phyloP scores from a whole-genome alignment of 2,329 filamentous ascomycete genomes.

The Arthrobotrys musiformis region DNA sequence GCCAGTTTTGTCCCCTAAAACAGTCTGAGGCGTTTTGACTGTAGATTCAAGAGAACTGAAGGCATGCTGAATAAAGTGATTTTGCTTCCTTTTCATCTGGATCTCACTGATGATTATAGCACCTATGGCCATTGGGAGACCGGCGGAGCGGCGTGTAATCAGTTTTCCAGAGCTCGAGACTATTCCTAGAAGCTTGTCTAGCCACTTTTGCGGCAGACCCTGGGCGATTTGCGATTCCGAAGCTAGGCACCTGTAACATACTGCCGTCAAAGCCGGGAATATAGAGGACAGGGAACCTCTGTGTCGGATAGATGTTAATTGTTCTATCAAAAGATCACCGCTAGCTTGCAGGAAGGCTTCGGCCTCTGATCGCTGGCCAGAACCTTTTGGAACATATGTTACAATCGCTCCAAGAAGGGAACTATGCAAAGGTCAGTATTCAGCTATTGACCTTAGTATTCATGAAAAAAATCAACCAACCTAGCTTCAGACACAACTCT shows the following conservation, averaged over 20 bases:
- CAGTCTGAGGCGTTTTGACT: slow-evolving; percentile 58
- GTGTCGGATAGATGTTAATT: slow-evolving; percentile 84
- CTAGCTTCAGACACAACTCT: slow-evolving; percentile 93
- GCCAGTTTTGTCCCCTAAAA: slow-evolving; percentile 55
- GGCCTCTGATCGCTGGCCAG: slow-evolving; percentile 56
- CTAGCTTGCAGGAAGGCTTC: slow-evolving; percentile 71
- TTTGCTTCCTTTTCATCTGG: slow-evolving; percentile 65
- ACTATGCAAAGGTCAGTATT: slow-evolving; percentile 44
- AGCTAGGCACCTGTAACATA: slow-evolving; percentile 75
- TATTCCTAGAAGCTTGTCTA: slow-evolving; percentile 57
- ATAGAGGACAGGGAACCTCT: slow-evolving; percentile 94
- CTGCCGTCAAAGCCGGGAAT: slow-evolving; percentile 83
- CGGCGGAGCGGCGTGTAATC: slow-evolving; percentile 84
- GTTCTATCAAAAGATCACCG: slow-evolving; percentile 80
- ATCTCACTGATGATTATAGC: slow-evolving; percentile 73
- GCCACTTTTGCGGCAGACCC: slow-evolving; percentile 57
- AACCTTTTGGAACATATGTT: slow-evolving; percentile 61
- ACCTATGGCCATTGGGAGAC: slow-evolving; percentile 85
- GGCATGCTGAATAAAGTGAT: slow-evolving; percentile 14
- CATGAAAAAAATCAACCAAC: slow-evolving; percentile 64
- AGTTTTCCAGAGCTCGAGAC: slow-evolving; percentile 55
- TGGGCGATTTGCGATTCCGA: slow-evolving; percentile 70
- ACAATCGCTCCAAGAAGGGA: slow-evolving; percentile 61
- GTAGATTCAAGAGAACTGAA: slow-evolving; percentile 57
- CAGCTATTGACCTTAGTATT: neutral